These are phyloP conservation scores for Penicillium odoratum DNA, from an alignment of 495 filamentous ascomycete species.

Conservation along the genomic window DNA sequence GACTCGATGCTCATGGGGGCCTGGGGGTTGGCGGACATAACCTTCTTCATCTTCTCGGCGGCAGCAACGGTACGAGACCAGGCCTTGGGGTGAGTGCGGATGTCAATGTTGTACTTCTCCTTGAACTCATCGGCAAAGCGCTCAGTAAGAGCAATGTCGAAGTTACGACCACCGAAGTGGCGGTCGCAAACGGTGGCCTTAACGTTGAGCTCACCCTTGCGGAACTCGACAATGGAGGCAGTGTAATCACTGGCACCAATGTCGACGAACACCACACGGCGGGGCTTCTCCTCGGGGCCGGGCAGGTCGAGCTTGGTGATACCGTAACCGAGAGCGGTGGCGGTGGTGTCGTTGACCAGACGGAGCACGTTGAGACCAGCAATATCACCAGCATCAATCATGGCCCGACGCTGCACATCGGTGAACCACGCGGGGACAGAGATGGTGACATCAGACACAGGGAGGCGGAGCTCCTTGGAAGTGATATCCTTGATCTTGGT, in stretches of 20 bases:
- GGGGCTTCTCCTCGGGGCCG: conserved; percentile 84
- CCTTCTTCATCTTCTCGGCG: conserved; percentile 98
- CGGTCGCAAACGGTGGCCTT: conserved; percentile 91
- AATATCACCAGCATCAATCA: conserved; percentile 93
- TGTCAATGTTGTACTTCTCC: conserved; percentile 88
- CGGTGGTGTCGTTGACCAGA: conserved; percentile 97
- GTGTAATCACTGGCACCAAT: conserved; percentile 97
- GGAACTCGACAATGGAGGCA: conserved; percentile 91
- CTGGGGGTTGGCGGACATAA: conserved; percentile 90
- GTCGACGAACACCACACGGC: conserved; percentile 89
- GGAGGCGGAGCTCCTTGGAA: conserved; percentile 81
- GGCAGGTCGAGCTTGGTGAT: conserved; percentile 97
- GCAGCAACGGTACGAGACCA: conserved; percentile 80
- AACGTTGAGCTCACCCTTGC: conserved; percentile 93
- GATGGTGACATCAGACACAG: conserved; percentile 92
- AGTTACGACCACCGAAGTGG: conserved; percentile 96
- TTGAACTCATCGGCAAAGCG: conserved; percentile 95
- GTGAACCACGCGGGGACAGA: conserved; percentile 97
- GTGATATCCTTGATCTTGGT: conserved; percentile 91
- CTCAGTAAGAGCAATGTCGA: conserved; percentile 91
- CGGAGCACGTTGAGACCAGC: conserved; percentile 89
- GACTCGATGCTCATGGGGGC: conserved; percentile 98
- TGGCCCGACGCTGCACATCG: conserved; percentile 81
- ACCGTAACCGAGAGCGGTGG: conserved; percentile 92
- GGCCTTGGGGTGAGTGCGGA: conserved; percentile 85